Percentiles rank a stretch among this genome's conserved stretches.
phyloP scores from a whole-genome alignment of 2,329 filamentous ascomycete species.

The Emericellopsis cladophorae region DNA sequence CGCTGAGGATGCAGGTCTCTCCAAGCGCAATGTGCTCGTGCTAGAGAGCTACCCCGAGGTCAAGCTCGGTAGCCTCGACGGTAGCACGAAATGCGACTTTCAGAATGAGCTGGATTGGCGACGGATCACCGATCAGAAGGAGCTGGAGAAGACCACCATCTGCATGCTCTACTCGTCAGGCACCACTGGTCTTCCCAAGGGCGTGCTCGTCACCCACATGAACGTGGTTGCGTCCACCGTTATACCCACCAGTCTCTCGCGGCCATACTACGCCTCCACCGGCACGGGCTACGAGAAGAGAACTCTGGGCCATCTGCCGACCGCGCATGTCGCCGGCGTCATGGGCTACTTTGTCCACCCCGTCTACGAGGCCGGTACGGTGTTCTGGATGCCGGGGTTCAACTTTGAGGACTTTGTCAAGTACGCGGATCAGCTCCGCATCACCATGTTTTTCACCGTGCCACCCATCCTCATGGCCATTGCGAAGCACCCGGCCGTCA shows the following conservation, averaged over 20 bases:
- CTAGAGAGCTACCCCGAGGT: conserved; percentile 25
- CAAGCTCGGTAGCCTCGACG: conserved; percentile 12
- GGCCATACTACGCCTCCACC: conserved; percentile 12
- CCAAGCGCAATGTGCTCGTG: conserved; percentile 32
- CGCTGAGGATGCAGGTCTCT: conserved; percentile 29
- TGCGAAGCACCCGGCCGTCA: conserved; percentile 41
- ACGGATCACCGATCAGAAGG: conserved; percentile 33
- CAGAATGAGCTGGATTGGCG: conserved; percentile 34
- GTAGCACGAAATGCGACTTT: conserved; percentile 11
- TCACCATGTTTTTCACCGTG: conserved; percentile 45
- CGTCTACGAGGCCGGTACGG: conserved; percentile 27
- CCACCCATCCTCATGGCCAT: conserved; percentile 49
- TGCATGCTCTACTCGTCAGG: conserved; percentile 34
- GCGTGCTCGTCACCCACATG: conserved; percentile 28
- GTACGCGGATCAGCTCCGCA: conserved; percentile 32
- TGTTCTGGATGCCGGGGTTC: conserved; percentile 53
- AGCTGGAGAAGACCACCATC: conserved; percentile 26
- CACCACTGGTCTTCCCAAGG: conserved; percentile 35
- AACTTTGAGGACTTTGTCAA: conserved; percentile 41
- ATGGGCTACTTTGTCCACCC: conserved; percentile 28
- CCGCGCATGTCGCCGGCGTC: conserved; percentile 32
- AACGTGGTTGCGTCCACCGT: conserved; percentile 26
- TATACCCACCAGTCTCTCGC: conserved; percentile 15
- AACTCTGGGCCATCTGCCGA: conserved; percentile 28
- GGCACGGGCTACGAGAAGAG: conserved; percentile 15